A percentile compares a stretch with the other conserved stretches of the same genome.
phyloP scores from a whole-genome alignment of 2,329 filamentous ascomycete species.

The Daldinia sp. region DNA sequence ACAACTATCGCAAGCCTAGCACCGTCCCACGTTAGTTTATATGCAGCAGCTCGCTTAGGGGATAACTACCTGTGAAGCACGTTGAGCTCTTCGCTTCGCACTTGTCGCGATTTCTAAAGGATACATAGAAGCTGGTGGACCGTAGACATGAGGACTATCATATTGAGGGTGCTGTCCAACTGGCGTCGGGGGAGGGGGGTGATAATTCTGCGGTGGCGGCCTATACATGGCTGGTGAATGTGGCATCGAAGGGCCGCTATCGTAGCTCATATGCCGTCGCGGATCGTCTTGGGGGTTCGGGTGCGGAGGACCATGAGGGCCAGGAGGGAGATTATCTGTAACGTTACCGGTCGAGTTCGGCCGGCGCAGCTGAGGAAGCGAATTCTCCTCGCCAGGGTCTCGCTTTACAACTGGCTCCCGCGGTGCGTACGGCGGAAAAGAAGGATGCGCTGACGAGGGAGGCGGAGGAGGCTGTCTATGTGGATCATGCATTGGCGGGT shows the following conservation, averaged over 20 bases:
- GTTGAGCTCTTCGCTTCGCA: conserved; percentile 72
- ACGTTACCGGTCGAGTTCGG: conserved; percentile 64
- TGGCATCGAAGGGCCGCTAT: conserved; percentile 60
- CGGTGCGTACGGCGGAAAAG: conserved; percentile 59
- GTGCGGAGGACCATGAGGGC: conserved; percentile 53
- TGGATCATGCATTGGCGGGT: conserved; percentile 67
- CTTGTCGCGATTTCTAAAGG: conserved; percentile 57
- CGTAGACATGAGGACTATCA: conserved; percentile 55
- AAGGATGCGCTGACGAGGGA: conserved; percentile 59
- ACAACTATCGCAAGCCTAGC: conserved; percentile 89
- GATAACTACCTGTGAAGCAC: conserved; percentile 70
- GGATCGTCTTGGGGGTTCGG: conserved; percentile 58
- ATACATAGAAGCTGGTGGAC: conserved; percentile 53
- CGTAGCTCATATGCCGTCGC: conserved; percentile 66
- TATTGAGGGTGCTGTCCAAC: conserved; percentile 50
- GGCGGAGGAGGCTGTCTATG: conserved; percentile 58
- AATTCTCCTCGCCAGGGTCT: conserved; percentile 63
- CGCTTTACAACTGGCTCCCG: conserved; percentile 69
- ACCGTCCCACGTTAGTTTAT: conserved; percentile 44
- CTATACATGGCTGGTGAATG: conserved; percentile 56
- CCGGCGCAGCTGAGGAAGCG: conserved; percentile 59
- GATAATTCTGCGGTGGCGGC: conserved; percentile 46
- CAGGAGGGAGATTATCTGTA: conserved; percentile 53
- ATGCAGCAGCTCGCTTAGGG: conserved; percentile 4
- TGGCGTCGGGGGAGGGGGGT: conserved; percentile 49